Base-by-base conservation (phyloP, 331 rosid genomes). In the Dryas integrifolia region DNA sequence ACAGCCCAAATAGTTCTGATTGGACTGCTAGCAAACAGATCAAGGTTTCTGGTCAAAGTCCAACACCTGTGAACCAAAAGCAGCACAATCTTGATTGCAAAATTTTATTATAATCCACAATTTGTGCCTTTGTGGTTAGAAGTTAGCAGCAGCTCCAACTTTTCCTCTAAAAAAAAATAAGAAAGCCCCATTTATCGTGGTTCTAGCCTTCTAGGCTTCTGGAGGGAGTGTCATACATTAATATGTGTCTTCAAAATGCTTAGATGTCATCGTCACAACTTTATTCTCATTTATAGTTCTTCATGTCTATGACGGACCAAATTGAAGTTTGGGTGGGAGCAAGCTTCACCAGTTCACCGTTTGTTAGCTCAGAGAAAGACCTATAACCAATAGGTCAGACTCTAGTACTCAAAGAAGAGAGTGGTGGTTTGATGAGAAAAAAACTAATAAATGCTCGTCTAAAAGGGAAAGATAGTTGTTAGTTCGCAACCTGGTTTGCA, bases 201-300 rank as follows among this genome's bases (percentile, higher is more conserved):
- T 44, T 65, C 70, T 9, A 0, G 44, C n/a, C n/a, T n/a, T n/a
- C n/a, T 18, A 18, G 18, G 18, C 21, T 44, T 65, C 55, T 9
- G 0, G 44, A 65, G 70, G 18, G 21, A 45, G 10, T 65, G 16
- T 65, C 40, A 65, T 44, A 6, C 6, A 6, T 44, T 24, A 15
- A 6, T 59, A 68, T 68, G 72, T 68, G 72, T 68, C 35, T 35
- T 35, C 60, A 68, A 50, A 8, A 8, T 50, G 72, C 60, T 8
- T 16, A 24, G 61, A 57, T 9, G 72, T 51, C 61, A 5, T 9
- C 51, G 59, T 51, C 48, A 3, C 26, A 5, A 14, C 46, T 46
- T 67, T 26, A 30, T 46, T 65, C 43, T 0, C 6, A 50, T 67
- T 9, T 38, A 15, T 15, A 21, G 0, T 7, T 48, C 7, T 5